These are phyloP conservation scores for Golubevia sp. DNA, from an alignment of 1,284 basidiomycete species.

Conservation along the genomic window DNA sequence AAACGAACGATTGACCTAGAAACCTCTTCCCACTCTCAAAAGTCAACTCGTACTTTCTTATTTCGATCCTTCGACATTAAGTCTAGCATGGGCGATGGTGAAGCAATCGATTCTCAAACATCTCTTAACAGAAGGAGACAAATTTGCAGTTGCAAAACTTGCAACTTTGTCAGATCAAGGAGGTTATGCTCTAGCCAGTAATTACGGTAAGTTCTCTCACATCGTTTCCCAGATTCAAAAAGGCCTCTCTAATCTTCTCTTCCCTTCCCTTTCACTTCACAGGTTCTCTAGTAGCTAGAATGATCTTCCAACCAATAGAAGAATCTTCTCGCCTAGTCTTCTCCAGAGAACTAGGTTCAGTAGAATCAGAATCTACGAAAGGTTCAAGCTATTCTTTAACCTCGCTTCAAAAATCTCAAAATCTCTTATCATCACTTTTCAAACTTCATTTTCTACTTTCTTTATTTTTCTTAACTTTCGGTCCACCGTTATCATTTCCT, in stretches of 20 bases:
- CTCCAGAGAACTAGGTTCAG: constrained; percentile 3
- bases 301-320: constrained; percentile 57
- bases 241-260: too few species aligned
- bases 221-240: too few species aligned
- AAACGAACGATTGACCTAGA: too few species aligned
- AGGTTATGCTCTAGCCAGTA: constrained; percentile 55
- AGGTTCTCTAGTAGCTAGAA: constrained; percentile 43
- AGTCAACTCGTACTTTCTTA: constrained; percentile 65
- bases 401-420: not conserved
- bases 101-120: constrained; percentile 88
- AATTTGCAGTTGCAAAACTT: constrained; percentile 66
- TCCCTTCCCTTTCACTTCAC: not conserved
- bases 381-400: not conserved
- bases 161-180: constrained; percentile 50
- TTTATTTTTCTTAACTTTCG: constrained; percentile 28
- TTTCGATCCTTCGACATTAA: constrained; percentile 10
- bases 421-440: constrained; percentile 30
- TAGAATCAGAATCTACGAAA: not conserved
- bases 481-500: constrained; percentile 28
- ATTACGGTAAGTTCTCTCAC: constrained; percentile 32
- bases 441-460: constrained; percentile 32
- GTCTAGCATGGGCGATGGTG: constrained; percentile 77
- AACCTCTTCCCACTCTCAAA: not conserved
- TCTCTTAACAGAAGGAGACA: constrained; percentile 92
- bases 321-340: constrained; percentile 47